Conservation (phyloP, 108 stramenopile genomes). For the Nitzschia putrida region DNA sequence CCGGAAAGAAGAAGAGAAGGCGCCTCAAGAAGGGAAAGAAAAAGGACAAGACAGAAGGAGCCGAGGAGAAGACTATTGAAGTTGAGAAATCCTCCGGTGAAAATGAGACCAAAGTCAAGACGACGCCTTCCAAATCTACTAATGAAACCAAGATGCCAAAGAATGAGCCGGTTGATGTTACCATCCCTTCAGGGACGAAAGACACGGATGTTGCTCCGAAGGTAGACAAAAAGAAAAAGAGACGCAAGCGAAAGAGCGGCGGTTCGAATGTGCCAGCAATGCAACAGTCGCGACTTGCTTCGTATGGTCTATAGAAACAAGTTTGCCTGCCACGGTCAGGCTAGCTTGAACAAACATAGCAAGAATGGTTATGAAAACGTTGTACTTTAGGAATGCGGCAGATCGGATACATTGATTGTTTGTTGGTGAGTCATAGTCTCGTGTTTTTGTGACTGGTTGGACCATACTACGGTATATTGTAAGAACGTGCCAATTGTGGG, state of each 20-base stretch:
- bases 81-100: background rate
- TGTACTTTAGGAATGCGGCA: too few species aligned
- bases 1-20: slow-evolving; percentile 59
- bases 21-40: slow-evolving; percentile 55
- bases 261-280: slow-evolving; percentile 57
- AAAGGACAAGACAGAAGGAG: slow-evolving; percentile 23
- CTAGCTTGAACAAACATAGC: too few species aligned
- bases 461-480: too few species aligned
- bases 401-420: too few species aligned
- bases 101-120: too few species aligned
- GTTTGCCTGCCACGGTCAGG: too few species aligned
- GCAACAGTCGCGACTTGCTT: slow-evolving; percentile 67
- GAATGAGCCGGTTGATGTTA: background rate
- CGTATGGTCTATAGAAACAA: slow-evolving; percentile 68
- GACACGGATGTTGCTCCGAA: background rate
- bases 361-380: too few species aligned
- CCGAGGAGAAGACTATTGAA: background rate
- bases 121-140: background rate
- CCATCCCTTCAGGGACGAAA: background rate
- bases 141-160: background rate
- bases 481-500: too few species aligned
- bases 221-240: slow-evolving; percentile 26
- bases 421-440: too few species aligned
- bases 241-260: slow-evolving; percentile 50
- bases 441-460: too few species aligned